phyloP scores from a whole-genome alignment of 441 rosid genomes.

The Erodium moschatum region DNA sequence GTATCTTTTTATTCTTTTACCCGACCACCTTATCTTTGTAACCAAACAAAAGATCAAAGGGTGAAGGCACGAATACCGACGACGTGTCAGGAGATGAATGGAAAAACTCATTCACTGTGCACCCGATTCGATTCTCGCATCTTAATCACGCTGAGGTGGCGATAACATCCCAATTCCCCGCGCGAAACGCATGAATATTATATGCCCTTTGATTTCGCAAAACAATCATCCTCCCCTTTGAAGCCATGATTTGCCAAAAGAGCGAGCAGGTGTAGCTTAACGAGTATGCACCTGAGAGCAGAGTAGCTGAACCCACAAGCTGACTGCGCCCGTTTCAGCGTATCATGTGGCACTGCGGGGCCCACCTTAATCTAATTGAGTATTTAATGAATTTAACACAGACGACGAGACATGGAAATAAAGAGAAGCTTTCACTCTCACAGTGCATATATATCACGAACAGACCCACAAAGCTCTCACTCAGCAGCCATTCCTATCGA shows the following conservation, averaged over 20 bases:
- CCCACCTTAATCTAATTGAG: background rate
- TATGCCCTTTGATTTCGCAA: background rate
- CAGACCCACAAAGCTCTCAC: background rate
- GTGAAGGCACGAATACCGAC: background rate
- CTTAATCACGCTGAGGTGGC: background rate
- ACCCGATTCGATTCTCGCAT: background rate
- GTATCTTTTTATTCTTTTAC: background rate
- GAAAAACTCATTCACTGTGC: background rate
- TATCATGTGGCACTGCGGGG: slow-evolving; percentile 1
- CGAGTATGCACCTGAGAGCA: background rate
- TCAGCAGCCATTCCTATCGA: background rate
- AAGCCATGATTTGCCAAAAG: background rate
- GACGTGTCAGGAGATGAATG: slow-evolving; percentile 1
- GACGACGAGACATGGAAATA: no score
- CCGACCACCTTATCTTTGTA: background rate
- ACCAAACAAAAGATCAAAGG: background rate
- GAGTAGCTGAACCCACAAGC: background rate
- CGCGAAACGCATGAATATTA: no score
- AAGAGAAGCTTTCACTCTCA: background rate
- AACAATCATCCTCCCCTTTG: no score
- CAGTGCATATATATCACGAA: background rate
- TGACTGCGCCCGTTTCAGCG: slow-evolving; percentile 2
- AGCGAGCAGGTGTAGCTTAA: background rate
- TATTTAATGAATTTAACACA: no score
- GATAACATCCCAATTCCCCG: background rate